Base-by-base conservation (phyloP, 768 basidiomycete species). In the Suillus alpinus region DNA sequence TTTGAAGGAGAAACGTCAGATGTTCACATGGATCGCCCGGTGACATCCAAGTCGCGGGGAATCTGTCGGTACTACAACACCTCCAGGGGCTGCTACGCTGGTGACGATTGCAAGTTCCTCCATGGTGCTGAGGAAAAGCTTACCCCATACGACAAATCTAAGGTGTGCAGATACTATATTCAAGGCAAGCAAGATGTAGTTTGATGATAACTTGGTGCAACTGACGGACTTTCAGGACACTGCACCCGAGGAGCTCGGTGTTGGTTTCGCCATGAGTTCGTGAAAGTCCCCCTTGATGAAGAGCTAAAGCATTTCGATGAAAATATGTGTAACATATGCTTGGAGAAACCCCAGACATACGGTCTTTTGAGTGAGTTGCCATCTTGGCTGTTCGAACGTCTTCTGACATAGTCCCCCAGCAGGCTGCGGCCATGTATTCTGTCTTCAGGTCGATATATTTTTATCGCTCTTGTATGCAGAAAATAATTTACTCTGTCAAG, bases 351-450 rank as follows among this genome's bases (percentile, higher is more conserved):
- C 12, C 72, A 72, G 5, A 83, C 83, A 0, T 92, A 85, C 66
- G 92, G 89, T 39, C 73, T 92, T 16, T 78, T 93, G 32, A 77
- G 89, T 89, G 68, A 66, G 80, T 60, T 23, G 3, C n/a, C 37
- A 20, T 37, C n/a, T 18, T 32, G 20, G 34, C 10, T 51, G 32
- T 4, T 18, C 10, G n/a, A 36, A 32, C 31, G 8, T 62, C 39
- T 9, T 60, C 37, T 36, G 37, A 41, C n/a, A 64, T 55, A 49
- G 16, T 12, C 37, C 20, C 55, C 12, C 62, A 92, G 90, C 72
- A 23, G 86, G 85, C 36, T 94, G 92, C 69, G 87, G 81, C 62
- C 92, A 94, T 71, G 76, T 91, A 52, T 93, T 92, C 71, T 94
- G 92, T 69, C 77, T 89, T 40, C 71, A 82, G 61, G 91, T 91